Conservation (phyloP, 257 asterid species). For the Thymus quinquecostatus region DNA sequence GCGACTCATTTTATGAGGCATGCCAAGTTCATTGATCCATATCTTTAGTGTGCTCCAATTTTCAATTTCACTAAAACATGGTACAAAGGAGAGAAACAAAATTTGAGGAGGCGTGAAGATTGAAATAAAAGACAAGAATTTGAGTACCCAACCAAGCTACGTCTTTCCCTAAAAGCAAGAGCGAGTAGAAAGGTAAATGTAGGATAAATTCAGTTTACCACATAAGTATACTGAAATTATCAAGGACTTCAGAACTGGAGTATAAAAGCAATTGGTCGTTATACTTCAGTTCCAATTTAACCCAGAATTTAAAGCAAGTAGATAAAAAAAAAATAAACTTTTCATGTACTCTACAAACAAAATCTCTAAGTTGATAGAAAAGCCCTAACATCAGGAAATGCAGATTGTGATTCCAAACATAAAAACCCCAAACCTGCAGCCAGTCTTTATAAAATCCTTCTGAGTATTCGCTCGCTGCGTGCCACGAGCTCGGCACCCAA, state of each 20-base stretch:
- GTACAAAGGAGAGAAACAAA: neutral
- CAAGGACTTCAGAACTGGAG: constrained; percentile 22
- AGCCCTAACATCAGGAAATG: neutral
- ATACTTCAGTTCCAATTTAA: neutral
- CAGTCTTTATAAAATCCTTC: constrained; percentile 88
- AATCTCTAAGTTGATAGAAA: neutral
- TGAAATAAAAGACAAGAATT: constrained; percentile 5
- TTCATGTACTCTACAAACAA: neutral
- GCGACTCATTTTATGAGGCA: constrained; percentile 10
- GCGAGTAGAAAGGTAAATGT: neutral
- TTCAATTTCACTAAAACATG: constrained; percentile 6
- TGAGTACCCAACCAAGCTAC: neutral
- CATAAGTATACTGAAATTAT: constrained; percentile 4
- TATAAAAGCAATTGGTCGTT: neutral
- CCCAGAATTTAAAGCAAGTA: neutral
- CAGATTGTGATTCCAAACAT: neutral
- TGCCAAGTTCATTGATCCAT: constrained; percentile 11
- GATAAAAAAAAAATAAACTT: neutral
- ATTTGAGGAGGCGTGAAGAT: constrained; percentile 10
- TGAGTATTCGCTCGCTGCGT: constrained; percentile 83
- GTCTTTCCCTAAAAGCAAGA: constrained; percentile 27
- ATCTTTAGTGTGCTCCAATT: neutral
- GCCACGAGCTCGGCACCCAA: constrained; percentile 93
- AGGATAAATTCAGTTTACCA: constrained; percentile 1
- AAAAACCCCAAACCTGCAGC: constrained; percentile 69